Evolutionary conservation across 2,329 filamentous ascomycete species (phyloP).

Genomic region (Aspergillus texensis): DNA sequence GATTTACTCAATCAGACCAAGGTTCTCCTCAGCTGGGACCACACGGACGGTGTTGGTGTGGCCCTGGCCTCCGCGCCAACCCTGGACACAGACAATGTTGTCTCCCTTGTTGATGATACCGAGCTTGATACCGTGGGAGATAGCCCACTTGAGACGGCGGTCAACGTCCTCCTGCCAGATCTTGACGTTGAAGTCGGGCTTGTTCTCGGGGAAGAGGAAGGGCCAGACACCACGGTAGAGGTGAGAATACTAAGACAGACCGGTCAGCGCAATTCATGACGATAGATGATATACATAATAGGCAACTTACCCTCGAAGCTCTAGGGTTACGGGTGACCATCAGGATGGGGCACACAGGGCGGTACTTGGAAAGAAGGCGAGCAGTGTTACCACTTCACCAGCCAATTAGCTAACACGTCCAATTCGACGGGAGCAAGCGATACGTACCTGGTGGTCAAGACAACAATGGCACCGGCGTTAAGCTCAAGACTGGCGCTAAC

Average conservation of each 20-base stretch:
- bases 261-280: conserved; percentile 11
- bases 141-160: conserved; percentile 95
- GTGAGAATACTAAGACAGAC: conserved; percentile 69
- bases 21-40: conserved; percentile 51
- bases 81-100: conserved; percentile 67
- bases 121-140: conserved; percentile 82
- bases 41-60: conserved; percentile 67
- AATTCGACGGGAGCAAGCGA: background rate
- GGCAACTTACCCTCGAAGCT: conserved; percentile 68
- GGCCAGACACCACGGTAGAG: conserved; percentile 98
- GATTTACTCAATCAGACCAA: conserved; percentile 42
- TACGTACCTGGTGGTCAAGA: conserved; percentile 81
- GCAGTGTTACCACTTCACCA: conserved; percentile 79
- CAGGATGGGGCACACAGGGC: conserved; percentile 97
- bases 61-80: conserved; percentile 68
- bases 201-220: conserved; percentile 88
- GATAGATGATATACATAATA: background rate
- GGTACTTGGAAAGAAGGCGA: conserved; percentile 95
- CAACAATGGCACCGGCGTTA: conserved; percentile 93
- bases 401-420: conserved; percentile 23
- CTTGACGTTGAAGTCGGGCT: conserved; percentile 89
- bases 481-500: conserved; percentile 95
- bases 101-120: conserved; percentile 79
- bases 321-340: conserved; percentile 91
- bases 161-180: conserved; percentile 99